A percentile compares a stretch with the other conserved stretches of the same genome.
Conservation (phyloP, 768 basidiomycete genomes). For the Boletus tylopilopsis region DNA sequence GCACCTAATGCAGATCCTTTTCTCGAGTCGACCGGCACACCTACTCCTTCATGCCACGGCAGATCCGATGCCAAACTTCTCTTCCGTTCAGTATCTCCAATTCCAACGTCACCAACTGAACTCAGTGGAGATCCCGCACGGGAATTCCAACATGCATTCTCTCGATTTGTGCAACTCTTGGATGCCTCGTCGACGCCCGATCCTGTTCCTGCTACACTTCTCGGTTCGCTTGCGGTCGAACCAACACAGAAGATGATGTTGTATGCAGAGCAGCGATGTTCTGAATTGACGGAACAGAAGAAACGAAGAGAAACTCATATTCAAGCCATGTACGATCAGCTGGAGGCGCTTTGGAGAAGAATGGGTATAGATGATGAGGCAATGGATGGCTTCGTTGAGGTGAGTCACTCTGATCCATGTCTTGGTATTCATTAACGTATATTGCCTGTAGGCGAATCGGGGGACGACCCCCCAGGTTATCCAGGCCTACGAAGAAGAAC, state of each 20-base stretch:
- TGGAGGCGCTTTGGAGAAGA: conserved; percentile 87
- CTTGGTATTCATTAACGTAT: neutral
- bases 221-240: conserved; percentile 51
- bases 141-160: conserved; percentile 57
- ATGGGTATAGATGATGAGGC: conserved; percentile 75
- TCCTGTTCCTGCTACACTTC: conserved; percentile 19
- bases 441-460: conserved; percentile 41
- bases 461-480: conserved; percentile 80
- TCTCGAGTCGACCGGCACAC: conserved; percentile 34
- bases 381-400: conserved; percentile 92
- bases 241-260: conserved; percentile 71
- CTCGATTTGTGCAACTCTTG: conserved; percentile 57
- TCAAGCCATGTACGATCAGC: conserved; percentile 89
- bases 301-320: conserved; percentile 76
- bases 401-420: conserved; percentile 9
- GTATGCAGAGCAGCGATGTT: conserved; percentile 60
- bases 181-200: conserved; percentile 36
- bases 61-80: conserved; percentile 34
- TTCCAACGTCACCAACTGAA: conserved; percentile 10
- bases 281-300: conserved; percentile 69
- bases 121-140: conserved; percentile 11
- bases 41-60: conserved; percentile 45
- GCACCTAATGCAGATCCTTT: conserved; percentile 25
- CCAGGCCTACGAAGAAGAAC: conserved; percentile 81
- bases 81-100: conserved; percentile 28